Evolutionary conservation across 2,329 filamentous ascomycete species (phyloP).

Genomic region (Neofusicoccum parvum): DNA sequence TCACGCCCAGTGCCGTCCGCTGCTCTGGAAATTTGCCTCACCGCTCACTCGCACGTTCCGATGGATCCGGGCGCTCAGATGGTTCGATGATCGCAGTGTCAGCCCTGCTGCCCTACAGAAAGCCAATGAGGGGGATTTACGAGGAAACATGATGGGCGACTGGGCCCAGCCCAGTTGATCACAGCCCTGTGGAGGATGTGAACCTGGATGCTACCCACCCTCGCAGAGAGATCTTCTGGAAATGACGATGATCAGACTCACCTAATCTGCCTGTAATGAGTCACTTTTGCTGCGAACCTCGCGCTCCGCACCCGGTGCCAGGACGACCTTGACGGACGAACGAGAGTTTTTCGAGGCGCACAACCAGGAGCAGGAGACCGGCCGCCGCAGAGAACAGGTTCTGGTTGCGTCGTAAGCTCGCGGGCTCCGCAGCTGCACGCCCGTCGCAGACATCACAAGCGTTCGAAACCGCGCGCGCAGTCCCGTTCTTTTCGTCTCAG

Average conservation of each 20-base stretch:
- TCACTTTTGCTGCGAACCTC: background rate
- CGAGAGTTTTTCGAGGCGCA: too few relatives aligned
- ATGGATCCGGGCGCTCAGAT: background rate
- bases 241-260: slow-evolving; percentile 11
- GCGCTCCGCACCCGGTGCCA: too few relatives aligned
- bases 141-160: background rate
- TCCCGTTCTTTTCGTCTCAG: background rate
- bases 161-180: slow-evolving; percentile 5
- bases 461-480: background rate
- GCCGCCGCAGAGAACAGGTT: background rate
- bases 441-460: background rate
- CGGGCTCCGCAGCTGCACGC: background rate
- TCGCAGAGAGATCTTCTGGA: slow-evolving; percentile 3
- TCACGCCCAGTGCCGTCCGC: background rate
- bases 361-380: too few relatives aligned
- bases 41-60: slow-evolving; percentile 17
- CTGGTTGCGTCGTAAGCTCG: background rate
- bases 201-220: slow-evolving; percentile 14
- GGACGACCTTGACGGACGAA: too few relatives aligned
- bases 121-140: slow-evolving; percentile 9
- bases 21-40: slow-evolving; percentile 3
- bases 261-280: slow-evolving; percentile 1
- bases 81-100: background rate
- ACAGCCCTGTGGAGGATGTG: slow-evolving; percentile 19
- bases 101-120: slow-evolving; percentile 5